phyloP scores from a whole-genome alignment of 2,329 filamentous ascomycete genomes.

The Penicillium olsonii region DNA sequence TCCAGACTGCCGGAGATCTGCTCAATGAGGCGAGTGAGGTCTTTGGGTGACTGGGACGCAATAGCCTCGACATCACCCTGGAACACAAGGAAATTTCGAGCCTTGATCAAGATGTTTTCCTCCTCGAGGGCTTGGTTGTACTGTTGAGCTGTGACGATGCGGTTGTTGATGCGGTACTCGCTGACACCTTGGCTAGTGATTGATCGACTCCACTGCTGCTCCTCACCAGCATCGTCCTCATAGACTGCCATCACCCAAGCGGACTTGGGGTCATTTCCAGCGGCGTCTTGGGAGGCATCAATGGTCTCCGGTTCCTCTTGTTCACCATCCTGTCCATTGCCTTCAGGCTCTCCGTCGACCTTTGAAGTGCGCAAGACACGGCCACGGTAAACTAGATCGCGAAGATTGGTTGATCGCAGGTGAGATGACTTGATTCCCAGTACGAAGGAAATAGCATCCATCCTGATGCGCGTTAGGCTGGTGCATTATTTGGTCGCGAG shows the following conservation, averaged over 20 bases:
- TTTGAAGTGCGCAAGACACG: slow-evolving; percentile 89
- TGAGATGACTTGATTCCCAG: slow-evolving; percentile 99
- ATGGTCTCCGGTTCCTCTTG: slow-evolving; percentile 58
- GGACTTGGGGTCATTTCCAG: slow-evolving; percentile 77
- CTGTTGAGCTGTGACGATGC: slow-evolving; percentile 80
- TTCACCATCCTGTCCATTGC: slow-evolving; percentile 64
- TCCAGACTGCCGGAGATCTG: slow-evolving; percentile 97
- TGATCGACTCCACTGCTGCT: slow-evolving; percentile 92
- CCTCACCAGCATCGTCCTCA: slow-evolving; percentile 92
- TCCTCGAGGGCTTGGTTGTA: slow-evolving; percentile 91
- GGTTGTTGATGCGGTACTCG: slow-evolving; percentile 96
- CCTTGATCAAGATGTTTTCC: slow-evolving; percentile 97
- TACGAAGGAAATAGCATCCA: slow-evolving; percentile 99
- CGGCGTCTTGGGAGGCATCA: slow-evolving; percentile 61
- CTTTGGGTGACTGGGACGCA: slow-evolving; percentile 89
- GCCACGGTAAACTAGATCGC: slow-evolving; percentile 93
- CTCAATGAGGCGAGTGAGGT: slow-evolving; percentile 90
- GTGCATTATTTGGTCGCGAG: background rate
- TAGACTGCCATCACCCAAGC: slow-evolving; percentile 99
- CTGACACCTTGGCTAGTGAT: slow-evolving; percentile 87
- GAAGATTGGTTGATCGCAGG: slow-evolving; percentile 86
- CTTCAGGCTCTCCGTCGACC: slow-evolving; percentile 73
- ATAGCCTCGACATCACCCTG: slow-evolving; percentile 98
- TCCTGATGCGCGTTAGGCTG: slow-evolving; percentile 56
- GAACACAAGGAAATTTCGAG: slow-evolving; percentile 96